Percentiles rank a stretch among this genome's conserved stretches.
Evolutionary conservation across 1,284 basidiomycete genomes (phyloP).

Genomic region (Rhodotorula sp.): DNA sequence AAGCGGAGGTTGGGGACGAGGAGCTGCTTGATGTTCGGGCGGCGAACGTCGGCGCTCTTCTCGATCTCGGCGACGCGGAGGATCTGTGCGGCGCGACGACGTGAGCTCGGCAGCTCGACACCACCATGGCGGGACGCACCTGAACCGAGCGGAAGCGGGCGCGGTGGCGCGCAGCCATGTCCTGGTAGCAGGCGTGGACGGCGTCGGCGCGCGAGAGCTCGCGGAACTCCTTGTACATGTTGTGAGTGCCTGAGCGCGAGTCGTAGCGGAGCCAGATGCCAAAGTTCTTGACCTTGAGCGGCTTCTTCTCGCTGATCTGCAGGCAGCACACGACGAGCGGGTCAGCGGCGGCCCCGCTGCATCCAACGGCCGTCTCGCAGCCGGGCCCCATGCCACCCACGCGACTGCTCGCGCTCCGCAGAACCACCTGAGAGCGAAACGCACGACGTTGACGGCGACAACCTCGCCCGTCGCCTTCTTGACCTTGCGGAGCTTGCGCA

Average conservation of each 20-base stretch:
- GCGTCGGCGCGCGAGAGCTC: conserved; percentile 92
- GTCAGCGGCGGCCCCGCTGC: not conserved
- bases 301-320: conserved; percentile 95
- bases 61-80: conserved; percentile 90
- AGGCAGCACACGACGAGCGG: not conserved
- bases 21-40: conserved; percentile 70
- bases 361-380: not conserved
- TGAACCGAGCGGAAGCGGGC: conserved; percentile 99
- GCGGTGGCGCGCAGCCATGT: conserved; percentile 99
- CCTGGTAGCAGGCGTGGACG: conserved; percentile 96
- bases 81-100: conserved; percentile 58
- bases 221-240: conserved; percentile 88
- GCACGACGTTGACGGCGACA: conserved; percentile 93
- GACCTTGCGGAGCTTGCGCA: conserved; percentile 97
- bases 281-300: conserved; percentile 99
- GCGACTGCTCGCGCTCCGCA: not conserved
- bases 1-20: conserved; percentile 87
- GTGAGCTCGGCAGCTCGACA: not conserved
- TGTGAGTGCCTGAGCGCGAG: conserved; percentile 95
- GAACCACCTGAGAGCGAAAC: conserved; percentile 46
- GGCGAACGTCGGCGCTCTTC: conserved; percentile 86
- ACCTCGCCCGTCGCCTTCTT: conserved; percentile 99
- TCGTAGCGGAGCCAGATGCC: conserved; percentile 99
- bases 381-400: not conserved
- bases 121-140: conserved; percentile 52